Evolutionary conservation across 202 grass and related monocot genomes (phyloP).

Genomic region (Panicum virgatum): DNA sequence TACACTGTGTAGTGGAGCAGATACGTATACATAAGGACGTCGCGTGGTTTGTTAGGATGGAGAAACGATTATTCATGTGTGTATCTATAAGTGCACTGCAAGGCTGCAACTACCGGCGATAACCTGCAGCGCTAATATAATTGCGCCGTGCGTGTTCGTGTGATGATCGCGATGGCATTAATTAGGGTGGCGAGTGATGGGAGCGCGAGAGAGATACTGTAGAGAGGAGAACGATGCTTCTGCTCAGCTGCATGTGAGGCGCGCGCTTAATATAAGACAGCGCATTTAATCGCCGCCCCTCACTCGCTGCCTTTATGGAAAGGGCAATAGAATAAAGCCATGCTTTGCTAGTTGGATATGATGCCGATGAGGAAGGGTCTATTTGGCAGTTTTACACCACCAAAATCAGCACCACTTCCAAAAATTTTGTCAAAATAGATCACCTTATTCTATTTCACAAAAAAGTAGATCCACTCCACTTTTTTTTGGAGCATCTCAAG

Average conservation of each 20-base stretch:
- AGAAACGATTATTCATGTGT: no score
- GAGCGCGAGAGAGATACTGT: not conserved
- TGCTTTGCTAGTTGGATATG: no score
- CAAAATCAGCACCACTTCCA: no score
- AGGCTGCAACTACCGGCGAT: not conserved
- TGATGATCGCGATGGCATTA: not conserved
- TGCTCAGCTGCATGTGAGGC: slow-evolving; percentile 49
- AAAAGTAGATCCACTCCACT: no score
- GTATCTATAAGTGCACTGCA: not conserved
- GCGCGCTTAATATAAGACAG: not conserved
- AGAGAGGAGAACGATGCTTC: slow-evolving; percentile 8
- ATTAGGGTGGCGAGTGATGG: not conserved
- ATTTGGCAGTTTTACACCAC: no score
- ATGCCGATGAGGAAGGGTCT: no score
- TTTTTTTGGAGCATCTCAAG: no score
- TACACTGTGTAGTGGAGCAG: no score
- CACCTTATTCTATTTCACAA: no score
- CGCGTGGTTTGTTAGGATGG: not conserved
- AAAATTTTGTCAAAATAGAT: no score
- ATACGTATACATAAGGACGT: not conserved
- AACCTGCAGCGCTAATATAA: not conserved
- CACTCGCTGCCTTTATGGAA: not conserved
- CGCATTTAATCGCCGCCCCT: slow-evolving; percentile 16
- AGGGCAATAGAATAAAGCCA: not conserved
- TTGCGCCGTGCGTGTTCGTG: not conserved